Evolutionary conservation across 2,329 filamentous ascomycete genomes (phyloP).

Genomic region (Arthrobotrys entomopaga): DNA sequence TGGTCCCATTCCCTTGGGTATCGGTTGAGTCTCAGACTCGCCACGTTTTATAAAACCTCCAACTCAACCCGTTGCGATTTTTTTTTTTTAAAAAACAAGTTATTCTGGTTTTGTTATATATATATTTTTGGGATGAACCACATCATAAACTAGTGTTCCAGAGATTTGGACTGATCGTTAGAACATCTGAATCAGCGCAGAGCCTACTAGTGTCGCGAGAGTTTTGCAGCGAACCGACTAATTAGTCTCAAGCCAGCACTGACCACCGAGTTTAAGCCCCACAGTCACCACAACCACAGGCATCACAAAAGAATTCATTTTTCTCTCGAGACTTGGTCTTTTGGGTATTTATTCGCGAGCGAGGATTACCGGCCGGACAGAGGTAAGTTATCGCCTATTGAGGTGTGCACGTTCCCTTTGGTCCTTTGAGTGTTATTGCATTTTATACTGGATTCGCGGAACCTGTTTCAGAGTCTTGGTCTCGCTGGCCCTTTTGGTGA

Average conservation of each 20-base stretch:
- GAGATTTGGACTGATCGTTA: slow-evolving; percentile 13
- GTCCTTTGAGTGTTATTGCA: slow-evolving; percentile 22
- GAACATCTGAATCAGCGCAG: slow-evolving; percentile 10
- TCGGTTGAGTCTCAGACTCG: slow-evolving; percentile 33
- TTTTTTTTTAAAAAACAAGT: slow-evolving; percentile 11
- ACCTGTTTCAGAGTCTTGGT: slow-evolving; percentile 47
- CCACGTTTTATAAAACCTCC: slow-evolving; percentile 46
- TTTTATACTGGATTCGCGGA: slow-evolving; percentile 47
- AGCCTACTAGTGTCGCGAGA: too few species aligned
- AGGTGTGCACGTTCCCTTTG: slow-evolving; percentile 46
- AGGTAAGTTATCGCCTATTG: slow-evolving; percentile 52
- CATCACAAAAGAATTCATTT: neutral
- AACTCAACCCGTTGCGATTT: neutral
- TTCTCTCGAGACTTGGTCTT: neutral
- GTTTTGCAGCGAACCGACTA: neutral
- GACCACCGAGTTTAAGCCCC: slow-evolving; percentile 9
- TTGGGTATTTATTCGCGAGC: slow-evolving; percentile 13
- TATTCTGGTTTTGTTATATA: slow-evolving; percentile 3
- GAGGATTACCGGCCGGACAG: slow-evolving; percentile 5
- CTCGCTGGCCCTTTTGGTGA: slow-evolving; percentile 41
- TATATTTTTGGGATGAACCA: neutral
- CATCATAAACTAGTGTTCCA: slow-evolving; percentile 17
- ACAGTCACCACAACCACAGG: too few species aligned
- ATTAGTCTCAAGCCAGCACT: slow-evolving; percentile 1
- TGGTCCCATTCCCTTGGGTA: slow-evolving; percentile 46